phyloP scores from a whole-genome alignment of 1,284 basidiomycete genomes.

The Apiotrichum siamense region DNA sequence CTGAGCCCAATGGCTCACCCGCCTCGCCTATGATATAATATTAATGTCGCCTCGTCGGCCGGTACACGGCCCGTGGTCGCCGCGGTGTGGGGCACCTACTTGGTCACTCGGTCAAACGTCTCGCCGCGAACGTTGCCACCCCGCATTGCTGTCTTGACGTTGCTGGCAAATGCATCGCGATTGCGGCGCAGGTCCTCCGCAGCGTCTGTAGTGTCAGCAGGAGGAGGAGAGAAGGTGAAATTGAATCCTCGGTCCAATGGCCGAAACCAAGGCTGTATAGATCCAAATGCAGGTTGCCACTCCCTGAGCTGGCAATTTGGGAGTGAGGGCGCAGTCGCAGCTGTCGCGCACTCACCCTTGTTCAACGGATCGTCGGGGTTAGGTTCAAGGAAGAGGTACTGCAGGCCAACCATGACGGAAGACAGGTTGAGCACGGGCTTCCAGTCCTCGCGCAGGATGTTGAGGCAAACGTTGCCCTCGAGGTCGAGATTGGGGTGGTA shows the following conservation, averaged over 20 bases:
- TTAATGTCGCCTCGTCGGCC: no score
- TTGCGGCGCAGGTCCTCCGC: conserved; percentile 83
- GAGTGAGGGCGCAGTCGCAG: no score
- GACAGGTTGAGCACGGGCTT: conserved; percentile 94
- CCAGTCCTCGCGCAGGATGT: conserved; percentile 99
- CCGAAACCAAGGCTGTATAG: background rate
- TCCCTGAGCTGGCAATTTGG: no score
- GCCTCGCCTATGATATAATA: no score
- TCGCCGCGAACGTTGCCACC: conserved; percentile 69
- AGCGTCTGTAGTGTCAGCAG: conserved; percentile 62
- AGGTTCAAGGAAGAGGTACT: conserved; percentile 97
- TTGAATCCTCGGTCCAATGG: no score
- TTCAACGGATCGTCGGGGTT: conserved; percentile 98
- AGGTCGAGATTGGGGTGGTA: conserved; percentile 99
- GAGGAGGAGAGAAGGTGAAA: no score
- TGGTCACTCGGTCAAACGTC: conserved; percentile 67
- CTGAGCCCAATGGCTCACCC: no score
- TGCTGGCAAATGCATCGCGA: conserved; percentile 68
- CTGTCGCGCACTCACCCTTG: conserved; percentile 63
- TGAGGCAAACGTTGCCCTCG: conserved; percentile 92
- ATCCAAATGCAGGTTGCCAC: background rate
- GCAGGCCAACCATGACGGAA: conserved; percentile 93
- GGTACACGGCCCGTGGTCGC: no score
- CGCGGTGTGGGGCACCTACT: conserved; percentile 4
- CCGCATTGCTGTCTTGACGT: conserved; percentile 77